phyloP scores from a whole-genome alignment of 352 stramenopile species.

The Thraustotheca clavata region DNA sequence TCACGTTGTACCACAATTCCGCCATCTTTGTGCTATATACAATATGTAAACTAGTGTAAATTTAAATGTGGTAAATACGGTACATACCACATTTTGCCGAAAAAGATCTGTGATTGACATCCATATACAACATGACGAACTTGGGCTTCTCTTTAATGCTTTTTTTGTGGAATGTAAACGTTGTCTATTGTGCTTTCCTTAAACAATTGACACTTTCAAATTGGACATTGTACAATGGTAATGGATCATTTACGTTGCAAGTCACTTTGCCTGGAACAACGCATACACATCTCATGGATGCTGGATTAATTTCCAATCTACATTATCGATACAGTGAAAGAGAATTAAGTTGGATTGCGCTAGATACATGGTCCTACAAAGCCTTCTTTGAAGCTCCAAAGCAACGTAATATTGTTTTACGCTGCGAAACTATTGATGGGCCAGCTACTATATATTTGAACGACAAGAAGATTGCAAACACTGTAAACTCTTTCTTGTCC shows the following conservation, averaged over 20 bases:
- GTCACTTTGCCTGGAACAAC: constrained; percentile 52
- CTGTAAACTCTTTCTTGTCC: constrained; percentile 55
- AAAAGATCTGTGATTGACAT: background rate
- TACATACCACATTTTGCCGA: background rate
- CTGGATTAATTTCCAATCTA: constrained; percentile 50
- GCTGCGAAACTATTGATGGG: constrained; percentile 66
- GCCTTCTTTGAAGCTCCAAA: constrained; percentile 26
- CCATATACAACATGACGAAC: background rate
- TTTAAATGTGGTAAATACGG: background rate
- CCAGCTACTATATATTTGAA: constrained; percentile 63
- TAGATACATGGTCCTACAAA: constrained; percentile 70
- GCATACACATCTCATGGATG: constrained; percentile 58
- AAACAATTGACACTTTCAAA: constrained; percentile 25
- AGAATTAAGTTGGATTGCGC: constrained; percentile 51
- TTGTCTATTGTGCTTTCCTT: background rate
- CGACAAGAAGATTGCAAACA: constrained; percentile 34
- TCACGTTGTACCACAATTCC: background rate
- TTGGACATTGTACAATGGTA: constrained; percentile 45
- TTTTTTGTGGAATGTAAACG: background rate
- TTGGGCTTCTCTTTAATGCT: background rate
- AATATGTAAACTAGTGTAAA: background rate
- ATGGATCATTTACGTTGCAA: constrained; percentile 45
- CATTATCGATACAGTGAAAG: constrained; percentile 69
- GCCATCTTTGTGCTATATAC: background rate
- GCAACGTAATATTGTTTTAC: constrained; percentile 22